Percentiles rank a stretch among this genome's conserved stretches.
phyloP scores from a whole-genome alignment of 2,329 filamentous ascomycete genomes.

The Diaporthe eres region DNA sequence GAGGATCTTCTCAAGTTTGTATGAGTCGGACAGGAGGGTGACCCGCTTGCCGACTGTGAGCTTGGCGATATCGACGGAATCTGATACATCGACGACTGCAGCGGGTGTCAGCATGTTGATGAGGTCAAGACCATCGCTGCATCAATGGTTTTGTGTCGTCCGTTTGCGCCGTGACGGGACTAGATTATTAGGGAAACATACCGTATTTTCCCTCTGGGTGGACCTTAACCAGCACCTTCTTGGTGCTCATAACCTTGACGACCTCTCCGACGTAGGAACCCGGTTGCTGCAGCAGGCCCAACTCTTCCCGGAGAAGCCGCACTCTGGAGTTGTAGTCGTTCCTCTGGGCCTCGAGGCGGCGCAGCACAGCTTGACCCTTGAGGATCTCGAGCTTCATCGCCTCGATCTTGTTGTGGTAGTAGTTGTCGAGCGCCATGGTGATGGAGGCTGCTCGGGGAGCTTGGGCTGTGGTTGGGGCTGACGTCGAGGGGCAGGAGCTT shows the following conservation, averaged over 20 bases:
- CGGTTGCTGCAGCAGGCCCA: constrained; percentile 95
- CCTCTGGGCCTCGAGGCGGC: constrained; percentile 95
- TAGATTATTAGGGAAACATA: constrained; percentile 59
- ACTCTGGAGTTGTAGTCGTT: constrained; percentile 99
- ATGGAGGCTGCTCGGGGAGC: constrained; percentile 41
- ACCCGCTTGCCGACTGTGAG: constrained; percentile 98
- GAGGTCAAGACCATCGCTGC: neutral
- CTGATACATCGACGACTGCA: constrained; percentile 95
- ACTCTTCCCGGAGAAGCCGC: constrained; percentile 92
- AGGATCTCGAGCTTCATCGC: constrained; percentile 99
- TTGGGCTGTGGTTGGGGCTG: constrained; percentile 32
- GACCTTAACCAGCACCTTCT: constrained; percentile 99
- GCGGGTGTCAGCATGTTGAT: constrained; percentile 41
- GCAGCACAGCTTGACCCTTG: constrained; percentile 95
- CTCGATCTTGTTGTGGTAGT: constrained; percentile 99
- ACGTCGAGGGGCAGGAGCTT: constrained; percentile 23
- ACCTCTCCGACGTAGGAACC: constrained; percentile 99
- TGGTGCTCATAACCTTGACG: constrained; percentile 99
- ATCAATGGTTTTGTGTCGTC: neutral
- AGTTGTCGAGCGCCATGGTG: constrained; percentile 98
- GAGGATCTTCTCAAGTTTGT: constrained; percentile 98
- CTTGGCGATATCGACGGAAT: constrained; percentile 94
- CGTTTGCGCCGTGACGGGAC: neutral
- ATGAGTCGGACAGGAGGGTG: constrained; percentile 94
- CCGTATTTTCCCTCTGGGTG: constrained; percentile 99